Base-by-base conservation (phyloP, 257 asterid genomes). In the Solanum pimpinellifolium region DNA sequence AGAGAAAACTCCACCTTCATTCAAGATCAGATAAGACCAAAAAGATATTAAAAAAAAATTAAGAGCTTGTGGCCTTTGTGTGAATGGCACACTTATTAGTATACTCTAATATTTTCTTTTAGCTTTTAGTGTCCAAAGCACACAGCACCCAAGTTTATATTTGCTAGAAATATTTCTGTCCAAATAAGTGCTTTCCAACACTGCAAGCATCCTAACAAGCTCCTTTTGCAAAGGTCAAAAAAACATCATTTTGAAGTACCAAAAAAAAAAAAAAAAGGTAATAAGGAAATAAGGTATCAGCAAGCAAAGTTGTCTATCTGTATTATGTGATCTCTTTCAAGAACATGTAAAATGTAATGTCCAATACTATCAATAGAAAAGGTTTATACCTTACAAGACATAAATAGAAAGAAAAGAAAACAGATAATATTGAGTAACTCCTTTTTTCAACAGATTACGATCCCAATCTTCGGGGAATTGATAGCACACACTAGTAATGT, bases 71-170 rank as follows among this genome's bases (percentile, higher is more conserved):
- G 70, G 78, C 14, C 41, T 47, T 66, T 10, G 83, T 3, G 72
- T 77, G 83, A 87, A 87, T 85, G 76, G 88, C 96, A 93, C 96
- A 90, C 94, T 93, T 76, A 84, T 84, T 75, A 21, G 3, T 66
- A 86, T 93, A 83, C 59, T 75, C 44, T 86, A 93, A 83, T 85
- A 80, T n/a, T 21, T 73, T 60, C 11, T 37, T 70, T 31, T 74
- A 80, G 84, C 25, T 83, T 85, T 62, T 60, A 66, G 86, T 87
- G 90, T 89, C 95, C 33, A 87, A 87, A 60, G 85, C 93, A 92
- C 94, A 90, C 91, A 90, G 91, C 94, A 88, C 89, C 89, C 87
- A 84, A 23, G 87, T 89, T 80, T 86, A 89, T 25, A 77, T 25
- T 42, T 44, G 60, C 83, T 41, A 83, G 21, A 65, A 62, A 29